A percentile compares a stretch with the other conserved stretches of the same genome.
Conservation (phyloP, 495 filamentous ascomycete species). For the Aspergillus cavernicola region DNA sequence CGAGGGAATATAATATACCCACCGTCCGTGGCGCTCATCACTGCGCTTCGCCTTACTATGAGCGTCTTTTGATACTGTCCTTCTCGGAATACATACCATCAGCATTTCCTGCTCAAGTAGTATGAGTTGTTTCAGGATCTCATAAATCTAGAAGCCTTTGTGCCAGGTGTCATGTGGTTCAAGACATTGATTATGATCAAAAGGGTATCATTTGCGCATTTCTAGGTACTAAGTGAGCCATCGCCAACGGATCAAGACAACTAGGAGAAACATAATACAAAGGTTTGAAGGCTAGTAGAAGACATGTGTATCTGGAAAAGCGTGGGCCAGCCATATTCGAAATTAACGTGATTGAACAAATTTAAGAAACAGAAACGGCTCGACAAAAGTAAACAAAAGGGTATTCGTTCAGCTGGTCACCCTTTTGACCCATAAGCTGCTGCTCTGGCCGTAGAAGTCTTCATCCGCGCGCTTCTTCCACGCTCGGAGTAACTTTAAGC, state of each 20-base stretch:
- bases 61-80: conserved; percentile 7
- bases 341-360: neutral
- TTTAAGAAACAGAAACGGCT: neutral
- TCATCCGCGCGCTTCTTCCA: conserved; percentile 73
- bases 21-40: conserved; percentile 13
- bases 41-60: conserved; percentile 13
- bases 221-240: conserved; percentile 1
- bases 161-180: neutral
- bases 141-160: neutral
- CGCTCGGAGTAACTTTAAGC: conserved; percentile 74
- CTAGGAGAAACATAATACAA: neutral
- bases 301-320: neutral
- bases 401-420: conserved; percentile 45
- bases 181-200: conserved; percentile 2
- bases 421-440: conserved; percentile 77
- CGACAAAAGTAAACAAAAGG: neutral
- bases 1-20: too few species aligned
- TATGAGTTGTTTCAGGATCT: neutral
- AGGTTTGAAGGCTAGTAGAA: conserved; percentile 2
- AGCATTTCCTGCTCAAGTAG: conserved; percentile 2
- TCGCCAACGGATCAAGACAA: conserved; percentile 1
- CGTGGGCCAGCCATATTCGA: neutral
- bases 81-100: conserved; percentile 3
- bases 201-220: conserved; percentile 20
- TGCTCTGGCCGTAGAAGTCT: conserved; percentile 66